Evolutionary conservation across 352 stramenopile genomes (phyloP), one percentile per base, ranked within the genome.

Genomic region (Phytophthora europaea): DNA sequence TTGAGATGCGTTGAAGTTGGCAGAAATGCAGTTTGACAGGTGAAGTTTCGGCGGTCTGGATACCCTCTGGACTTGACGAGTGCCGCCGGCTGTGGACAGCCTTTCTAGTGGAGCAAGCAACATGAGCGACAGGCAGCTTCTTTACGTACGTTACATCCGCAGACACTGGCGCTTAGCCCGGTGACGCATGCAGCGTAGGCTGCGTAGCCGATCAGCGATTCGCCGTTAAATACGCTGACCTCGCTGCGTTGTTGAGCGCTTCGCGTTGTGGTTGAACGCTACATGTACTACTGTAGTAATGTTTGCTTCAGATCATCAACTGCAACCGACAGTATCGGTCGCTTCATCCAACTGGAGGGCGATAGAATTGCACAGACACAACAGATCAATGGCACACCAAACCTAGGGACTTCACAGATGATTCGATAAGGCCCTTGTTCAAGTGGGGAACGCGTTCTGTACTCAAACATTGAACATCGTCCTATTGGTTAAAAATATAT

Each of bases 111-210:
- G 18, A 54, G 54, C 63, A 52, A 40, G 36, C 52, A 28, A 20
- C 8, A 40, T 56, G 40, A 57, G 34, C 62, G 58, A 56, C 54
- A n/a, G 22, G 64, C 1, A 33, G 43, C 64, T 57, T 65, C 34
- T 58, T 36, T 65, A 38, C 18, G 22, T 56, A 31, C 43, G n/a
- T 70, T 70, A 65, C 65, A 62, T 61, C 34, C 55, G 18, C 38
- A 57, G 20, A 20, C 28, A 63, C 52, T 63, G 59, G 58, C 38
- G 58, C 23, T 23, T 43, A 22, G 23, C 16, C 20, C 10, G 40
- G 53, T 73, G 66, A 69, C 51, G 51, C 66, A 40, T 22, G 6
- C 52, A 38, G 65, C 65, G 58, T 26, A 26, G 18, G 3, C 52
- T n/a, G 65, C 65, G 58, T 26, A 26, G 18, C 45, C 16, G 18